Conservation (phyloP, 129 eudicot species). For the Glebionis coronaria region DNA sequence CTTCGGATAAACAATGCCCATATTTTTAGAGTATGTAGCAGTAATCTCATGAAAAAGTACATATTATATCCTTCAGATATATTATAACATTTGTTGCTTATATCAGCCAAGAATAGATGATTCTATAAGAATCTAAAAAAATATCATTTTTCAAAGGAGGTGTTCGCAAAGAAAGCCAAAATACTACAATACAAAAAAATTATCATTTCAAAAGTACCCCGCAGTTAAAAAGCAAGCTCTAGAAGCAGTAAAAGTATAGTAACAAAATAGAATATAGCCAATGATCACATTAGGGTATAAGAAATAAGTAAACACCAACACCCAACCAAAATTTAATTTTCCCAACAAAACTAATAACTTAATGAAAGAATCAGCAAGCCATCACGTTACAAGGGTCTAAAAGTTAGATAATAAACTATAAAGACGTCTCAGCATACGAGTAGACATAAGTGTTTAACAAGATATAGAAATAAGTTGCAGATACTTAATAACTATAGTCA, state of each 20-base stretch:
- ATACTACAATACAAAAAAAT: background rate
- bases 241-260: slow-evolving; percentile 8
- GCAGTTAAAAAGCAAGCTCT: slow-evolving; percentile 15
- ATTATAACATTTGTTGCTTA: background rate
- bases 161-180: background rate
- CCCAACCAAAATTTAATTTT: background rate
- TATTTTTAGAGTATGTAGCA: background rate
- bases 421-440: slow-evolving; percentile 22
- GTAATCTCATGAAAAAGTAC: too few species aligned
- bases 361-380: slow-evolving; percentile 17
- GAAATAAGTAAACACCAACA: background rate
- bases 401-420: slow-evolving; percentile 19
- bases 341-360: slow-evolving; percentile 17
- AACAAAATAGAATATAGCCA: slow-evolving; percentile 11
- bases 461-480: slow-evolving; percentile 13
- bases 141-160: too few species aligned
- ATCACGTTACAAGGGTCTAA: slow-evolving; percentile 5
- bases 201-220: slow-evolving; percentile 14
- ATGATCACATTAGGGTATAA: slow-evolving; percentile 8
- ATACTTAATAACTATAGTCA: slow-evolving; percentile 18
- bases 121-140: too few species aligned
- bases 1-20: background rate
- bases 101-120: too few species aligned
- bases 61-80: too few species aligned
- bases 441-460: background rate